Evolutionary conservation across 768 basidiomycete genomes (phyloP).

Genomic region (Rhizopogon vesiculosus): DNA sequence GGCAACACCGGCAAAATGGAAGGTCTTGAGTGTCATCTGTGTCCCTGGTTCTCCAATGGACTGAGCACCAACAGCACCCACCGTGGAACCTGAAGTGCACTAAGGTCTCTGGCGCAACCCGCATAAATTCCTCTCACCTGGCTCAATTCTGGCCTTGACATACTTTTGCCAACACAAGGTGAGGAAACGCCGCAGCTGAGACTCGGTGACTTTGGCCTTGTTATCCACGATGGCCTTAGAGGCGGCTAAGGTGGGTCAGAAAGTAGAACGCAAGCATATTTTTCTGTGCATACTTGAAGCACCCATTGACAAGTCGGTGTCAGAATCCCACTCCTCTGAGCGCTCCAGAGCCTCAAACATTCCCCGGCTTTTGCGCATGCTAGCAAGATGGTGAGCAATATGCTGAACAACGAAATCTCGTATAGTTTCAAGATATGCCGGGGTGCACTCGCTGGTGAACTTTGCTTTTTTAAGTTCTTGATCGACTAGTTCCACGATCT

Average conservation of each 20-base stretch:
- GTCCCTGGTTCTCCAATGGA: conserved; percentile 99
- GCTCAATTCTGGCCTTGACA: conserved; percentile 94
- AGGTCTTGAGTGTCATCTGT: conserved; percentile 99
- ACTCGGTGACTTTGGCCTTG: conserved; percentile 80
- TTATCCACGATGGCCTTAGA: conserved; percentile 82
- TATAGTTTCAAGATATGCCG: conserved; percentile 64
- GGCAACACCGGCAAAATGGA: conserved; percentile 99
- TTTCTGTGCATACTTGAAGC: conserved; percentile 52
- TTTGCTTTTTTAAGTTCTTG: conserved; percentile 49
- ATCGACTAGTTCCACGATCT: conserved; percentile 73
- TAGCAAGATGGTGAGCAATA: conserved; percentile 63
- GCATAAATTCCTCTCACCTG: conserved; percentile 43
- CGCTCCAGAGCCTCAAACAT: conserved; percentile 82
- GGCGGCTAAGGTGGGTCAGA: conserved; percentile 38
- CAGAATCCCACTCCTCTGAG: conserved; percentile 70
- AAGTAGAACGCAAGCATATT: background rate
- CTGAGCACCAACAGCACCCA: conserved; percentile 97
- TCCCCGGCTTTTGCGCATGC: conserved; percentile 63
- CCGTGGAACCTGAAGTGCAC: conserved; percentile 72
- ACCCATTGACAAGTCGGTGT: conserved; percentile 72
- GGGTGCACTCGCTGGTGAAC: conserved; percentile 68
- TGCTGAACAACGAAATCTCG: conserved; percentile 65
- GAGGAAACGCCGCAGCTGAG: conserved; percentile 76
- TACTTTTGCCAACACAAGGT: conserved; percentile 90
- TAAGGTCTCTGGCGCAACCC: background rate